Conservation (phyloP, 2,329 filamentous ascomycete species). For the Gyromitra esculenta region DNA sequence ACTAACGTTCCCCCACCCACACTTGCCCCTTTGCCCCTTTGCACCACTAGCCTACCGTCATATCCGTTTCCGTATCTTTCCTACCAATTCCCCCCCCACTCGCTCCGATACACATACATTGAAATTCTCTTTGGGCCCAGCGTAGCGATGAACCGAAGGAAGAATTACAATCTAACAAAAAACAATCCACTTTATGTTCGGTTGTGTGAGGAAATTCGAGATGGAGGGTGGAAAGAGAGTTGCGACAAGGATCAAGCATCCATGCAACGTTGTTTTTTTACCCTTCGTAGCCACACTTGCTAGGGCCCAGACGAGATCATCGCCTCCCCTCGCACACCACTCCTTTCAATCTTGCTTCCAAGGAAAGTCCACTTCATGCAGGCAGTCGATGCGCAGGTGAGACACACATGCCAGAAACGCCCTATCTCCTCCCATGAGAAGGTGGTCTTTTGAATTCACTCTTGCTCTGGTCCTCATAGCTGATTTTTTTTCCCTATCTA, state of each 20-base stretch:
- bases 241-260: conserved; percentile 48
- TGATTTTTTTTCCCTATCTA: conserved; percentile 41
- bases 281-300: conserved; percentile 47
- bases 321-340: conserved; percentile 42
- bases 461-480: conserved; percentile 15
- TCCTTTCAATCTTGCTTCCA: conserved; percentile 50
- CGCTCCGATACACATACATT: conserved; percentile 31
- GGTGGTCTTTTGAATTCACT: conserved; percentile 39
- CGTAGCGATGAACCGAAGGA: conserved; percentile 32
- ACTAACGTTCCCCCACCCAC: conserved; percentile 36
- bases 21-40: conserved; percentile 47
- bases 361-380: conserved; percentile 51
- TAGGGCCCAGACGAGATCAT: conserved; percentile 50
- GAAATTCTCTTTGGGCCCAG: conserved; percentile 44
- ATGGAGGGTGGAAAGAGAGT: conserved; percentile 48
- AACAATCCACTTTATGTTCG: conserved; percentile 32
- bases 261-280: conserved; percentile 51
- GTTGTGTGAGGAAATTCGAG: conserved; percentile 36
- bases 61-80: conserved; percentile 51
- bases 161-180: conserved; percentile 23
- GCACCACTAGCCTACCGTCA: conserved; percentile 49
- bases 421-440: conserved; percentile 48
- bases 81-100: conserved; percentile 20
- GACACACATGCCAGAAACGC: conserved; percentile 51
- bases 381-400: conserved; percentile 53